Percentiles rank a stretch among this genome's conserved stretches.
Conservation (phyloP, 371 early-diverging fungal genomes). For the Mucor circinelloides region DNA sequence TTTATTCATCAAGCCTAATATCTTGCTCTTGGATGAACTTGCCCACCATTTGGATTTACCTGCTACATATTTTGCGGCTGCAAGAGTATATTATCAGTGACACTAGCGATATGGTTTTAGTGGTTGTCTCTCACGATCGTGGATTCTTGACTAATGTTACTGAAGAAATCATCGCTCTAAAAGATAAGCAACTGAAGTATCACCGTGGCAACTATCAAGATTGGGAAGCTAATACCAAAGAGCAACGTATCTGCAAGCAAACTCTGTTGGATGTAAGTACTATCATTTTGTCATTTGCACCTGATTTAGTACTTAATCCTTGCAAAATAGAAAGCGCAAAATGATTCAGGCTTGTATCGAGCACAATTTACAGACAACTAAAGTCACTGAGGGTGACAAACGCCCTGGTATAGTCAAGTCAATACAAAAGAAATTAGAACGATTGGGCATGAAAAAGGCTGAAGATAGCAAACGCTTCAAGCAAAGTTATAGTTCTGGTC, state of each 20-base stretch:
- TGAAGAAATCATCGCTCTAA: conserved; percentile 73
- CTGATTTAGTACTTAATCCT: neutral
- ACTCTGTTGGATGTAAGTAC: conserved; percentile 43
- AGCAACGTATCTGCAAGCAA: conserved; percentile 62
- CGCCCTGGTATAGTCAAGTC: conserved; percentile 70
- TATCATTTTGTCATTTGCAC: neutral
- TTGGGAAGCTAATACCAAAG: conserved; percentile 65
- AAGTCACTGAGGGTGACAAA: conserved; percentile 77
- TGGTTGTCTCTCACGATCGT: conserved; percentile 84
- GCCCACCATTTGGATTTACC: conserved; percentile 84
- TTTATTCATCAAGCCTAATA: conserved; percentile 73
- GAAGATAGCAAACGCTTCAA: conserved; percentile 72
- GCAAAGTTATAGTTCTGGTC: conserved; percentile 65
- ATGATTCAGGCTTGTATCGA: conserved; percentile 66
- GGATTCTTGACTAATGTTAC: conserved; percentile 70
- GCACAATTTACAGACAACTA: conserved; percentile 68
- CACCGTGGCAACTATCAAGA: conserved; percentile 79
- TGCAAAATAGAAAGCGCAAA: conserved; percentile 48
- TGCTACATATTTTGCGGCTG: conserved; percentile 81
- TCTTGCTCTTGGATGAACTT: conserved; percentile 90
- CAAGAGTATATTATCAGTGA: conserved; percentile 66
- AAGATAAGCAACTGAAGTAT: conserved; percentile 65
- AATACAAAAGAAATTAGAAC: conserved; percentile 68
- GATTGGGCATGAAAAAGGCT: conserved; percentile 66
- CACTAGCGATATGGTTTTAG: conserved; percentile 59